Conservation (phyloP, 805 yeast species). For the Wickerhamiella cacticola region DNA sequence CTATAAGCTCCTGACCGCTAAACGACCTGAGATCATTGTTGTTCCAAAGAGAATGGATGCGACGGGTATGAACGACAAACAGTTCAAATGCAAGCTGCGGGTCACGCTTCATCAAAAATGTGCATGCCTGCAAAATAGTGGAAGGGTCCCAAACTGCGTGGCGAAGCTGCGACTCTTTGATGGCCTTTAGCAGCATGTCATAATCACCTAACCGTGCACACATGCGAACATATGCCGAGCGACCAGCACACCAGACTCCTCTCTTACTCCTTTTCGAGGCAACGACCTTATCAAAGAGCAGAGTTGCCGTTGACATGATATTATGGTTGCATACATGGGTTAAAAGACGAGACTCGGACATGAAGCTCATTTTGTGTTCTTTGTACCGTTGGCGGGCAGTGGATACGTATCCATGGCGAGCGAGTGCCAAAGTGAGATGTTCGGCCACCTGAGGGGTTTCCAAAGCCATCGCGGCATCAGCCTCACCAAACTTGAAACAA, state of each 20-base stretch:
- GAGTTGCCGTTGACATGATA: slow-evolving; percentile 18
- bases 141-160: slow-evolving; percentile 26
- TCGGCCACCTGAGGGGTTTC: background rate
- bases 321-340: slow-evolving; percentile 10
- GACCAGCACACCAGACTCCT: slow-evolving; percentile 17
- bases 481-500: background rate
- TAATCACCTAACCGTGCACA: slow-evolving; percentile 17
- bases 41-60: slow-evolving; percentile 13
- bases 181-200: slow-evolving; percentile 22
- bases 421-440: background rate
- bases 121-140: slow-evolving; percentile 19
- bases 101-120: slow-evolving; percentile 16
- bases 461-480: background rate
- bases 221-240: slow-evolving; percentile 22
- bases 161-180: slow-evolving; percentile 25
- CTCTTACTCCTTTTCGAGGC: slow-evolving; percentile 13
- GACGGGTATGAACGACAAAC: slow-evolving; percentile 22
- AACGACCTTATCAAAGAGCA: slow-evolving; percentile 21
- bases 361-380: background rate
- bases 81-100: slow-evolving; percentile 25
- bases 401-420: background rate
- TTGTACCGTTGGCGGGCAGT: background rate
- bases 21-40: slow-evolving; percentile 13
- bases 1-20: slow-evolving; percentile 20
- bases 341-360: slow-evolving; percentile 1